Percentiles rank a stretch among this genome's conserved stretches.
phyloP scores from a whole-genome alignment of 768 basidiomycete genomes.

The Lentinula edodes region DNA sequence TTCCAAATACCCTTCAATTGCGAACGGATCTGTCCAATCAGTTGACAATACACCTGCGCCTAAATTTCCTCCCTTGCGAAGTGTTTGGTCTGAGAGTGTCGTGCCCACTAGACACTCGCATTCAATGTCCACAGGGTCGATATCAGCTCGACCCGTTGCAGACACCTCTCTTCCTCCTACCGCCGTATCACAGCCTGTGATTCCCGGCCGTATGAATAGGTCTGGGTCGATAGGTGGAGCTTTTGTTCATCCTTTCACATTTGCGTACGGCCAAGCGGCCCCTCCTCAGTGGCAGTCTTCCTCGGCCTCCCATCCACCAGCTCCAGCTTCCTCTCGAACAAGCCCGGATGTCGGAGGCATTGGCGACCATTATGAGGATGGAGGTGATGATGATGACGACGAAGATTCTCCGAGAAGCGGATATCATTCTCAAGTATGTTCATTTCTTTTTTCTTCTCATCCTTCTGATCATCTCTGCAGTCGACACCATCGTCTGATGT shows the following conservation, averaged over 20 bases:
- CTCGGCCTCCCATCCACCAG: not conserved
- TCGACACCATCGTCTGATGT: slow-evolving; percentile 41
- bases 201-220: slow-evolving; percentile 50
- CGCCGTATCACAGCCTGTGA: slow-evolving; percentile 3
- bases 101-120: slow-evolving; percentile 10
- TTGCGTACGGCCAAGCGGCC: slow-evolving; percentile 25
- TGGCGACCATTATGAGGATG: slow-evolving; percentile 31
- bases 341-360: not conserved
- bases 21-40: slow-evolving; percentile 13
- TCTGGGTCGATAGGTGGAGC: slow-evolving; percentile 50
- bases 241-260: slow-evolving; percentile 33
- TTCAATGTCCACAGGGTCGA: slow-evolving; percentile 12
- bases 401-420: slow-evolving; percentile 3
- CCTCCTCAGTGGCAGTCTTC: not conserved
- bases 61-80: slow-evolving; percentile 12
- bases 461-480: not conserved
- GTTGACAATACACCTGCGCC: slow-evolving; percentile 14
- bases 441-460: not conserved
- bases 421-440: slow-evolving; percentile 1
- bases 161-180: not conserved
- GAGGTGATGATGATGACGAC: slow-evolving; percentile 37
- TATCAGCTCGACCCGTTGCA: not conserved
- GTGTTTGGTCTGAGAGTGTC: slow-evolving; percentile 11
- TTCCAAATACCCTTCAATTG: slow-evolving; percentile 12
- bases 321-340: slow-evolving; percentile 1